Conservation (phyloP, 2,329 filamentous ascomycete species). For the Aspergillus ibericus region DNA sequence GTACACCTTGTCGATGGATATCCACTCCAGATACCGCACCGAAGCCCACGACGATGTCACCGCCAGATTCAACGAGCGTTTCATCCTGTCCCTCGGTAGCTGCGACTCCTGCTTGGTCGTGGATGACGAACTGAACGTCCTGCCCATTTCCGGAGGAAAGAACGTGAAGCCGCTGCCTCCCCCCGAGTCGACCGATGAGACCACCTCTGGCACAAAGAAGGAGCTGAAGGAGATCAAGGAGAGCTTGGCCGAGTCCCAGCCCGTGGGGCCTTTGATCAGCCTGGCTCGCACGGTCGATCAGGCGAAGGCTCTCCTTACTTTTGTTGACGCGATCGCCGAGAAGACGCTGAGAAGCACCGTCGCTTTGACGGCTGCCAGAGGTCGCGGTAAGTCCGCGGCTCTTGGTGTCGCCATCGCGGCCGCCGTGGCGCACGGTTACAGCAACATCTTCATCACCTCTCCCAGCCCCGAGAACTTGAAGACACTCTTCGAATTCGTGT, state of each 20-base stretch:
- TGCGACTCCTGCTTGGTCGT: conserved; percentile 94
- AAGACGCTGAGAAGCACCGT: conserved; percentile 95
- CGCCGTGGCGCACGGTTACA: conserved; percentile 93
- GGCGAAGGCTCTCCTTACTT: conserved; percentile 93
- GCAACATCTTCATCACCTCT: conserved; percentile 98
- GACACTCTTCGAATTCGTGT: conserved; percentile 96
- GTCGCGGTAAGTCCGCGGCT: conserved; percentile 94
- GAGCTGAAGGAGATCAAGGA: conserved; percentile 89
- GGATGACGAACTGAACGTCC: conserved; percentile 94
- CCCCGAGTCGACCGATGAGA: conserved; percentile 70
- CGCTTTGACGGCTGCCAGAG: conserved; percentile 86
- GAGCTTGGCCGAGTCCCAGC: conserved; percentile 78
- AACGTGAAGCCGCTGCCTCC: conserved; percentile 80
- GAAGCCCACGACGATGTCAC: conserved; percentile 95
- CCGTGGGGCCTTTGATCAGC: conserved; percentile 78
- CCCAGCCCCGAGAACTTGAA: conserved; percentile 98
- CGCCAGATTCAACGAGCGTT: conserved; percentile 95
- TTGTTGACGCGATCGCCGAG: conserved; percentile 92
- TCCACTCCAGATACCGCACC: conserved; percentile 92
- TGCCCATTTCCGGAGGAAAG: conserved; percentile 95
- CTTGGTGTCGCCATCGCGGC: conserved; percentile 92
- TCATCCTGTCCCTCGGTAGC: conserved; percentile 90
- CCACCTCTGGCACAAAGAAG: conserved; percentile 65
- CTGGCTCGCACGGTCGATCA: conserved; percentile 91
- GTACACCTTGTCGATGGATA: conserved; percentile 96